Conservation (phyloP, 352 stramenopile species). For the Thalassiosira mediterranea region DNA sequence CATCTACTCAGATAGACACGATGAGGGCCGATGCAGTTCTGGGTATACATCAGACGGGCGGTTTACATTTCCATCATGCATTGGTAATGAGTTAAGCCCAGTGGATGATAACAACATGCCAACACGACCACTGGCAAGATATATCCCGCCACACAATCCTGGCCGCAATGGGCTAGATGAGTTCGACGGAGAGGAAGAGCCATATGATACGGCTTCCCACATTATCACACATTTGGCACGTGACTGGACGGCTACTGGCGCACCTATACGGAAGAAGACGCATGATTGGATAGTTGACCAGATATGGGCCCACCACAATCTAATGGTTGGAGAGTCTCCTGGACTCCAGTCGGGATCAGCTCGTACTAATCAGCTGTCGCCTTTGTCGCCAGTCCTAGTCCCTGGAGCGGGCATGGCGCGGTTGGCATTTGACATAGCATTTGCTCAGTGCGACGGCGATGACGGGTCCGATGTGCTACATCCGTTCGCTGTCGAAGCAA, state of each 20-base stretch:
- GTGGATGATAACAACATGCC: neutral
- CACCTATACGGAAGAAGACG: conserved; percentile 45
- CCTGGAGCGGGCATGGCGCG: conserved; percentile 73
- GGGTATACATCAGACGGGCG: conserved; percentile 2
- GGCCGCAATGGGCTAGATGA: conserved; percentile 12
- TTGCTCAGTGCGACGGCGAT: conserved; percentile 16
- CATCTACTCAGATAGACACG: conserved; percentile 4
- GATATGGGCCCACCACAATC: conserved; percentile 42
- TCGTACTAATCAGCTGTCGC: conserved; percentile 1
- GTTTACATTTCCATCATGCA: conserved; percentile 26
- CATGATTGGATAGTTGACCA: conserved; percentile 76
- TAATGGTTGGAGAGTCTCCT: neutral
- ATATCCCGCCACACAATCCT: conserved; percentile 47
- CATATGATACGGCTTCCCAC: conserved; percentile 72
- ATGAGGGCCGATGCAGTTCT: neutral
- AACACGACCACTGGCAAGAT: conserved; percentile 30
- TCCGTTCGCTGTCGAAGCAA: conserved; percentile 71
- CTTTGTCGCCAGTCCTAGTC: conserved; percentile 62
- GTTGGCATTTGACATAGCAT: conserved; percentile 73
- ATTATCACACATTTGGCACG: conserved; percentile 74
- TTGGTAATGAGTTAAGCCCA: neutral
- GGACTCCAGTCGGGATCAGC: conserved; percentile 1
- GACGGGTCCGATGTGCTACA: conserved; percentile 11
- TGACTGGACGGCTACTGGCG: conserved; percentile 67
- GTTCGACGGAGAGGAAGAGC: conserved; percentile 33